Conservation (phyloP, 148 eudicot genomes). For the Spergularia marina region DNA sequence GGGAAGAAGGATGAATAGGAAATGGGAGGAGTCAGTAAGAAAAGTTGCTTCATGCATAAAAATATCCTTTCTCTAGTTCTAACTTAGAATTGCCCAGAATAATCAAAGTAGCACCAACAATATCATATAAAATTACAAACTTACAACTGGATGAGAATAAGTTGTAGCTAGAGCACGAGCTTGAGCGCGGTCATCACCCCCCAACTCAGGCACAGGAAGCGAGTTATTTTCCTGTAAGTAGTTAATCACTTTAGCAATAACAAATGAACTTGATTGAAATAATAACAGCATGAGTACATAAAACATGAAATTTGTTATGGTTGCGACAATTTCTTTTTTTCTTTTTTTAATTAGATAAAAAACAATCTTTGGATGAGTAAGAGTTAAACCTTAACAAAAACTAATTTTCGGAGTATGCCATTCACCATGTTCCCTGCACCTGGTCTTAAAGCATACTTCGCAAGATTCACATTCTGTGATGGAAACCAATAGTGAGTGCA, state of each 20-base stretch:
- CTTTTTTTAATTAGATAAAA: neutral
- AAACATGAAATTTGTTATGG: neutral
- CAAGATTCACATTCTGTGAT: constrained; percentile 86
- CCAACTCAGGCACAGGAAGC: constrained; percentile 72
- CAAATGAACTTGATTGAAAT: neutral
- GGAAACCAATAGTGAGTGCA: neutral
- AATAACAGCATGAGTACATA: neutral
- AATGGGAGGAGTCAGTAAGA: constrained; percentile 3
- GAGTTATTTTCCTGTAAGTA: constrained; percentile 65
- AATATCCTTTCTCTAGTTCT: neutral
- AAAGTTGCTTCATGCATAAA: neutral
- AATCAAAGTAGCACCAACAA: neutral
- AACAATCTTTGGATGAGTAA: neutral
- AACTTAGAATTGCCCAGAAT: neutral
- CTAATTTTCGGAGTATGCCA: constrained; percentile 82
- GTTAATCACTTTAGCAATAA: neutral
- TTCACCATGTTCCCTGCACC: constrained; percentile 99
- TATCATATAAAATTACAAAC: constrained; percentile 28
- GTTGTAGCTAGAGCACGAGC: constrained; percentile 91
- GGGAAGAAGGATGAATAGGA: constrained; percentile 2
- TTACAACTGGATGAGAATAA: constrained; percentile 97
- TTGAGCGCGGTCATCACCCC: constrained; percentile 78
- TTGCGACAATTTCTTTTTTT: neutral
- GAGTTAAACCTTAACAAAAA: constrained; percentile 54
- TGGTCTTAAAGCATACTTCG: constrained; percentile 85